Evolutionary conservation across 2,329 filamentous ascomycete genomes (phyloP).

Genomic region (Ascochyta koolunga): DNA sequence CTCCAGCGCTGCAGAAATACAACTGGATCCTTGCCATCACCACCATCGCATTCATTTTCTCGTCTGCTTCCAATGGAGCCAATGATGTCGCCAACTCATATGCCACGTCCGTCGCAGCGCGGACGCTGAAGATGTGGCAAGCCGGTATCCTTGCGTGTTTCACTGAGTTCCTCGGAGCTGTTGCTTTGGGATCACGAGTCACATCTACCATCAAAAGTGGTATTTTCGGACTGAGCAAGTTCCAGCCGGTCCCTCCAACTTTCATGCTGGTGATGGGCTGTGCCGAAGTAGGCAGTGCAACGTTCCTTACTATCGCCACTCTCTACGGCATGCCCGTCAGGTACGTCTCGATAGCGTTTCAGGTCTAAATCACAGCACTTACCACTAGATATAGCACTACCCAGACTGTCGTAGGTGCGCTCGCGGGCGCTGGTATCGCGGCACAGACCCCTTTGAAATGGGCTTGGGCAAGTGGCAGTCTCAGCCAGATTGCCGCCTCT

Average conservation of each 20-base stretch:
- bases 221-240: constrained; percentile 59
- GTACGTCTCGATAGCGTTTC: neutral
- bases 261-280: constrained; percentile 66
- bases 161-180: constrained; percentile 60
- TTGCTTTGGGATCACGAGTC: constrained; percentile 60
- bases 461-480: constrained; percentile 35
- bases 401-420: constrained; percentile 65
- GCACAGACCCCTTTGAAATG: constrained; percentile 31
- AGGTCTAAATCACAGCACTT: neutral
- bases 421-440: constrained; percentile 66
- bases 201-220: constrained; percentile 68
- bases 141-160: constrained; percentile 57
- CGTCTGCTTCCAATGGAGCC: constrained; percentile 49
- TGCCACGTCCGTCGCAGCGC: constrained; percentile 56
- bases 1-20: constrained; percentile 29
- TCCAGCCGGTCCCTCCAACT: constrained; percentile 54
- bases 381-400: constrained; percentile 56
- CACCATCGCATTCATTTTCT: constrained; percentile 47
- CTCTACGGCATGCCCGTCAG: constrained; percentile 58
- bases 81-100: constrained; percentile 64
- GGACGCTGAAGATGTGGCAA: constrained; percentile 59
- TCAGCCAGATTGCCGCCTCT: constrained; percentile 50
- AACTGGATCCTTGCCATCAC: constrained; percentile 52
- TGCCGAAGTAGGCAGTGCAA: constrained; percentile 59
- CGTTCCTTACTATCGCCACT: constrained; percentile 64